Evolutionary conservation across 1,284 basidiomycete species (phyloP).

Genomic region (Naganishia cerealis): DNA sequence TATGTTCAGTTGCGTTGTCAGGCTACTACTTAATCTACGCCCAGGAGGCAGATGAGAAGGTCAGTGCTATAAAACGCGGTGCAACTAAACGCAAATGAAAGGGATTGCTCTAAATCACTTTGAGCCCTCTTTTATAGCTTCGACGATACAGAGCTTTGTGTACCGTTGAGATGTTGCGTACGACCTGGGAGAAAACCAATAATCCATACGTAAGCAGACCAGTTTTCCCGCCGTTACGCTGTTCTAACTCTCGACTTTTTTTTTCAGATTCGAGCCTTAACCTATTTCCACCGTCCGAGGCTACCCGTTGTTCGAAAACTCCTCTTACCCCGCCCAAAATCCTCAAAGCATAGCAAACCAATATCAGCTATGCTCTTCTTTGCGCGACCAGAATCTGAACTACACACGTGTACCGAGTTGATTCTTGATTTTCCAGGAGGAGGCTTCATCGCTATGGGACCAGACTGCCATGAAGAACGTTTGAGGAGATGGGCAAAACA

Average conservation of each 20-base stretch:
- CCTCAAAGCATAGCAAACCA: slow-evolving; percentile 74
- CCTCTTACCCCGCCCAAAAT: slow-evolving; percentile 73
- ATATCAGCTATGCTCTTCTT: slow-evolving; percentile 85
- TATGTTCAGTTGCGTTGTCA: slow-evolving; percentile 79
- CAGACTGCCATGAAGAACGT: slow-evolving; percentile 94
- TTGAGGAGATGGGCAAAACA: slow-evolving; percentile 78
- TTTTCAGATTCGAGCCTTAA: slow-evolving; percentile 67
- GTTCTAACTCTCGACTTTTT: slow-evolving; percentile 1
- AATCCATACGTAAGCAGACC: slow-evolving; percentile 75
- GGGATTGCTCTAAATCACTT: background rate
- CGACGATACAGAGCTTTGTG: slow-evolving; percentile 86
- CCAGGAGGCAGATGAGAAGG: slow-evolving; percentile 91
- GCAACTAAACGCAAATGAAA: background rate
- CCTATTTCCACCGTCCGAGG: slow-evolving; percentile 60
- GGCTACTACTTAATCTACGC: slow-evolving; percentile 92
- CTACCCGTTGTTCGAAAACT: slow-evolving; percentile 73
- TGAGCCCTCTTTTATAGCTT: slow-evolving; percentile 60
- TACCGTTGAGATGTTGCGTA: slow-evolving; percentile 90
- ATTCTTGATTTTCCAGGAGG: slow-evolving; percentile 92
- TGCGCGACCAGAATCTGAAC: slow-evolving; percentile 66
- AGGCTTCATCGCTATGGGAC: slow-evolving; percentile 92
- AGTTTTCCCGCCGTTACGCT: background rate
- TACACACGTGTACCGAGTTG: slow-evolving; percentile 71
- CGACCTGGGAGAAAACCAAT: slow-evolving; percentile 93
- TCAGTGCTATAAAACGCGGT: slow-evolving; percentile 47